A percentile compares a stretch with the other conserved stretches of the same genome.
These are phyloP conservation scores for Arthrobotrys pseudoclavata DNA, from an alignment of 2,329 filamentous ascomycete species.

Conservation along the genomic window DNA sequence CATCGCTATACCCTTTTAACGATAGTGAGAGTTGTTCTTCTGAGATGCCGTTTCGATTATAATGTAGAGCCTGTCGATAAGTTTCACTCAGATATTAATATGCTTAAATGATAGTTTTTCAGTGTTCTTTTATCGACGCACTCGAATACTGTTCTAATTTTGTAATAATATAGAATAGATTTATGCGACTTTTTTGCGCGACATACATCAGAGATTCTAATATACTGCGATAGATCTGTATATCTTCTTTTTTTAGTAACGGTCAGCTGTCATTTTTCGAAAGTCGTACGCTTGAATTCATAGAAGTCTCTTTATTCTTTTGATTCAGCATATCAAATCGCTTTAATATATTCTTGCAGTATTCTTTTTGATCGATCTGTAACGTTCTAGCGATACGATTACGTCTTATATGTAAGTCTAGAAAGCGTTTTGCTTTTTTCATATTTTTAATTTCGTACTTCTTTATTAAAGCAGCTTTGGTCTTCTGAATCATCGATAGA, in stretches of 20 bases:
- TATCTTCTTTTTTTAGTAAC: conserved; percentile 4
- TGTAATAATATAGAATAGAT: conserved; percentile 1
- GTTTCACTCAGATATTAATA: too few species aligned
- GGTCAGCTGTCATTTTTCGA: background rate
- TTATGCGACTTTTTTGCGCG: background rate
- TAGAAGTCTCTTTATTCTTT: background rate
- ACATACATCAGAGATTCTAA: background rate
- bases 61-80: too few species aligned
- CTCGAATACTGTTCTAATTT: too few species aligned
- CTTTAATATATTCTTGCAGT: background rate
- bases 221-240: background rate
- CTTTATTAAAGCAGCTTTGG: background rate
- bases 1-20: too few species aligned
- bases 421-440: background rate
- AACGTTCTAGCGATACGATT: background rate
- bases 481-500: background rate
- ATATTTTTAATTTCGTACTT: background rate
- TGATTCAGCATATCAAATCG: background rate
- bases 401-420: background rate
- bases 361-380: background rate
- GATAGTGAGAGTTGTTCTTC: too few species aligned
- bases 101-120: too few species aligned
- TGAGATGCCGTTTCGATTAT: too few species aligned
- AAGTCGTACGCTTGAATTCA: background rate
- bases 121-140: too few species aligned